These are phyloP conservation scores for Syncephalis fuscata DNA, from an alignment of 371 early-diverging fungal species.

Conservation along the genomic window DNA sequence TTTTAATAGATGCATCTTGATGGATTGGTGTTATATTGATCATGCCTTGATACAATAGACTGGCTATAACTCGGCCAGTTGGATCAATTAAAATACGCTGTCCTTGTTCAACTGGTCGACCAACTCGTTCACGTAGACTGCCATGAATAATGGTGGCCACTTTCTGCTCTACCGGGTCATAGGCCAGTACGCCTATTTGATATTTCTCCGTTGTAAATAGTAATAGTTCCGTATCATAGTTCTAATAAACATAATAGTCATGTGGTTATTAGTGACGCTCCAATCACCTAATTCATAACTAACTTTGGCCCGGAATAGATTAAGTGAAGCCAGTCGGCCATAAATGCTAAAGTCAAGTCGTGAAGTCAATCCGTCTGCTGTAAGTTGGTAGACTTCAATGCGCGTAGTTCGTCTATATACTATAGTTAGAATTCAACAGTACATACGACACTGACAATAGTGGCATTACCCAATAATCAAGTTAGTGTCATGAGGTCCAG, in stretches of 20 bases:
- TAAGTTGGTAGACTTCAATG: slow-evolving; percentile 43
- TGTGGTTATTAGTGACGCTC: too few relatives aligned
- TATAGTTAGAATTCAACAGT: not conserved
- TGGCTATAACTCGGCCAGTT: slow-evolving; percentile 16
- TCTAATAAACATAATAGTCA: slow-evolving; percentile 6
- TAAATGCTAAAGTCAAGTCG: slow-evolving; percentile 48
- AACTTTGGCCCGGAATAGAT: slow-evolving; percentile 35
- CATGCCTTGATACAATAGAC: slow-evolving; percentile 35
- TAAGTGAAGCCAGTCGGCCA: slow-evolving; percentile 46
- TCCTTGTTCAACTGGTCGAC: slow-evolving; percentile 22
- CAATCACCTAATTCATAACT: slow-evolving; percentile 1
- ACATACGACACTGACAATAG: not conserved
- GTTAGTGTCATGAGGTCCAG: slow-evolving; percentile 39
- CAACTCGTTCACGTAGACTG: slow-evolving; percentile 29
- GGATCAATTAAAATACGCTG: slow-evolving; percentile 33
- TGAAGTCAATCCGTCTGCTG: slow-evolving; percentile 37
- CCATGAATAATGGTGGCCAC: slow-evolving; percentile 44
- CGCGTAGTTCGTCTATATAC: slow-evolving; percentile 45
- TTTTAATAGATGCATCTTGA: slow-evolving; percentile 12
- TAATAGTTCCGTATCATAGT: slow-evolving; percentile 29
- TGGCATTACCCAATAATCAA: slow-evolving; percentile 43
- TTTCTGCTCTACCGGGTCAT: slow-evolving; percentile 19
- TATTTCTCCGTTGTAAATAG: slow-evolving; percentile 35
- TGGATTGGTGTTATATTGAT: slow-evolving; percentile 30
- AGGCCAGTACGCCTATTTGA: slow-evolving; percentile 40